Percentiles rank a stretch among this genome's conserved stretches.
Evolutionary conservation across 73 alveolate genomes (phyloP).

Genomic region (Paramecium primaurelia): DNA sequence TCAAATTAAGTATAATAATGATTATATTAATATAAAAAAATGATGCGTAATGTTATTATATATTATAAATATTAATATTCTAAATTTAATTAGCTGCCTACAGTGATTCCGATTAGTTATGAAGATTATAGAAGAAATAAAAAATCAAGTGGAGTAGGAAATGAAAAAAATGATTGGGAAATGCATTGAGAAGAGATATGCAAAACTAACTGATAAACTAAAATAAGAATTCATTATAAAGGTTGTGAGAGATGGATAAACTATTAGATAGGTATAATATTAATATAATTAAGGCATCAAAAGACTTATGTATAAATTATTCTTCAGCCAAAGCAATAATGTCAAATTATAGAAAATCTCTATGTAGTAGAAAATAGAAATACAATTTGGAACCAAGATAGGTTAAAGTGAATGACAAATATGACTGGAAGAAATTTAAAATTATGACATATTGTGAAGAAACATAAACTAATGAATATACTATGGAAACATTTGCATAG

Average conservation of each 20-base stretch:
- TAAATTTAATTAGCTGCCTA: neutral
- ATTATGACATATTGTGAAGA: neutral
- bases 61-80: neutral
- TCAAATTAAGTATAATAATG: neutral
- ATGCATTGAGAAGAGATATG: slow-evolving; percentile 26
- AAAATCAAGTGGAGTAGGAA: neutral
- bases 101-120: slow-evolving; percentile 14
- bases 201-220: neutral
- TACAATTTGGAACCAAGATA: neutral
- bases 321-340: slow-evolving; percentile 11
- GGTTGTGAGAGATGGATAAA: neutral
- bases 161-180: slow-evolving; percentile 4
- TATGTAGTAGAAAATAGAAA: neutral
- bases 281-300: neutral
- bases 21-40: neutral
- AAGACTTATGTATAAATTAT: slow-evolving; percentile 5
- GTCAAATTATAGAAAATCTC: neutral
- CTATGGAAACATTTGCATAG: neutral
- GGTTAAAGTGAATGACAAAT: neutral
- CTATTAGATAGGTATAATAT: slow-evolving; percentile 14
- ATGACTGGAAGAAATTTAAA: slow-evolving; percentile 28
- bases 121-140: slow-evolving; percentile 42
- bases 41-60: slow-evolving; percentile 22
- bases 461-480: neutral
- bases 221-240: neutral